Percentiles rank a stretch among this genome's conserved stretches.
These are phyloP conservation scores for Pseudonitzschia multiseries DNA, from an alignment of 108 stramenopile species.

Conservation along the genomic window DNA sequence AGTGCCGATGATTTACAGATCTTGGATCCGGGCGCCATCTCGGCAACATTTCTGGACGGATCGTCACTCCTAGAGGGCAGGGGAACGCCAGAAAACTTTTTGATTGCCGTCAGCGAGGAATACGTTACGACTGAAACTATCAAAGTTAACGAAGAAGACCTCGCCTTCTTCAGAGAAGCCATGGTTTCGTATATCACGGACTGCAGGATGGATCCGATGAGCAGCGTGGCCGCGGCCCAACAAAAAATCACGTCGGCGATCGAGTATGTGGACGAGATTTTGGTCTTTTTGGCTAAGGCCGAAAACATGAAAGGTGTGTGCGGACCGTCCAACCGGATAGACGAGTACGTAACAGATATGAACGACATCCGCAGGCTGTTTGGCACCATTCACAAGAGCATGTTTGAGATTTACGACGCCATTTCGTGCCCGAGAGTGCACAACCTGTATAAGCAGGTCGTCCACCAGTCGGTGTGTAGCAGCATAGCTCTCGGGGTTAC, in stretches of 20 bases:
- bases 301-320: not conserved
- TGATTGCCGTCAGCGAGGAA: not conserved
- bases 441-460: slow-evolving; percentile 13
- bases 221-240: not conserved
- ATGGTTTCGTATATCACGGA: not conserved
- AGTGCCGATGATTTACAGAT: too few species aligned
- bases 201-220: not conserved
- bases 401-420: not conserved
- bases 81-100: not conserved
- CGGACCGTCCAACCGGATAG: not conserved
- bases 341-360: not conserved
- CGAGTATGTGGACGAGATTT: not conserved
- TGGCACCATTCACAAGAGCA: not conserved
- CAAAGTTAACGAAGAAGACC: not conserved
- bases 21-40: not conserved
- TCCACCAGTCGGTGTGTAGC: slow-evolving; percentile 25
- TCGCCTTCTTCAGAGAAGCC: not conserved
- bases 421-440: slow-evolving; percentile 19
- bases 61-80: not conserved
- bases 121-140: not conserved
- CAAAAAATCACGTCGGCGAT: not conserved
- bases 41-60: not conserved
- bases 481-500: slow-evolving; percentile 16
- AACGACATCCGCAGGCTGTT: not conserved
- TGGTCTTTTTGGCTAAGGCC: not conserved